phyloP scores from a whole-genome alignment of 176 grass and related monocot species.

The Lolium perenne region DNA sequence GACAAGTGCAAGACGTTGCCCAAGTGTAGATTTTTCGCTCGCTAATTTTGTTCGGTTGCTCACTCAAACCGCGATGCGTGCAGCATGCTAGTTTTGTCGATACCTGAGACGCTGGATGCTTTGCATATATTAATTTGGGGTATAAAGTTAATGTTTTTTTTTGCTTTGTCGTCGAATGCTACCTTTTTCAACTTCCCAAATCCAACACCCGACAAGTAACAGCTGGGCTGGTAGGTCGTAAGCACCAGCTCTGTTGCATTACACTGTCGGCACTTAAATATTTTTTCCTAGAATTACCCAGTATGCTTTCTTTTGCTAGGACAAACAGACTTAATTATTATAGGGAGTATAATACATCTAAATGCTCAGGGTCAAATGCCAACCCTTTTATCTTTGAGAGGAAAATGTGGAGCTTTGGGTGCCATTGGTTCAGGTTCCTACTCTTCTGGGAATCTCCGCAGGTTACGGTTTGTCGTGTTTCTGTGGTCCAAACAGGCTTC shows the following conservation, averaged over 20 bases:
- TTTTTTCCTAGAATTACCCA: neutral
- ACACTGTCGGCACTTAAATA: neutral
- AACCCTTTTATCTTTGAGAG: neutral
- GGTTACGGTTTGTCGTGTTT: conserved; percentile 39
- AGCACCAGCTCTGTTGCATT: neutral
- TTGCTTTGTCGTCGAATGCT: neutral
- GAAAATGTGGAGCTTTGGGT: too few relatives aligned
- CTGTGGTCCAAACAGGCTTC: neutral
- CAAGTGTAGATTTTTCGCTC: too few relatives aligned
- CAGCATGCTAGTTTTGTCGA: neutral
- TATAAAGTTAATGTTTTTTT: neutral
- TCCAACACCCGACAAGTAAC: neutral
- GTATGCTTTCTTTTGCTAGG: conserved; percentile 1
- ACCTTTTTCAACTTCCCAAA: neutral
- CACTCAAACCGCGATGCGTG: neutral
- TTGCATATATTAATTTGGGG: neutral
- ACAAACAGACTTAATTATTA: neutral
- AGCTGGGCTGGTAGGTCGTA: neutral
- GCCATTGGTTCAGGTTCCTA: neutral
- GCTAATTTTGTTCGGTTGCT: neutral
- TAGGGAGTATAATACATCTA: neutral
- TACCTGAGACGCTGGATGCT: neutral
- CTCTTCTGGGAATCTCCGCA: neutral
- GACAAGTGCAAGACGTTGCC: too few relatives aligned
- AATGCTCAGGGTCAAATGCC: neutral